Conservation (phyloP, 495 filamentous ascomycete species). For the Collariella sp. region DNA sequence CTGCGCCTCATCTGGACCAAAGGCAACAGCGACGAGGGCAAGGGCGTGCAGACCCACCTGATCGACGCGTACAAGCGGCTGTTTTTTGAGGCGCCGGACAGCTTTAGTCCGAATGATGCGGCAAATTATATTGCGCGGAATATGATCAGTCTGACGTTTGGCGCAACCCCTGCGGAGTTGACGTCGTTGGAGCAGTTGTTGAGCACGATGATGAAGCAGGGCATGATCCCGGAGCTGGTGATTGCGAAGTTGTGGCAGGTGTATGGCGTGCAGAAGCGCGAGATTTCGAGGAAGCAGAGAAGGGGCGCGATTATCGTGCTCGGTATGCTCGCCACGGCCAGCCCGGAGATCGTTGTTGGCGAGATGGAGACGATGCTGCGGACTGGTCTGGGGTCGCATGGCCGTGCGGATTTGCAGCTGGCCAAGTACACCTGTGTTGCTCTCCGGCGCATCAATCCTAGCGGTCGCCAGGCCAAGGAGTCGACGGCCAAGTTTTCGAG, state of each 20-base stretch:
- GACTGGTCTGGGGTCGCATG: constrained; percentile 76
- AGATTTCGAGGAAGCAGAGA: constrained; percentile 87
- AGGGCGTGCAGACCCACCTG: constrained; percentile 92
- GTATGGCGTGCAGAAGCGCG: constrained; percentile 85
- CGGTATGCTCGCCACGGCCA: constrained; percentile 91
- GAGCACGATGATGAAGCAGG: constrained; percentile 94
- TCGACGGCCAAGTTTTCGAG: constrained; percentile 58
- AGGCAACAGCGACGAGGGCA: constrained; percentile 97
- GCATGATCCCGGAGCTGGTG: constrained; percentile 76
- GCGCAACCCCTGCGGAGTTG: constrained; percentile 84
- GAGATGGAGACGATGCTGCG: constrained; percentile 91
- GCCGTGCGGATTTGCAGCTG: constrained; percentile 72
- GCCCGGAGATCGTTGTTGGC: constrained; percentile 82
- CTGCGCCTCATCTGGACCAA: constrained; percentile 97
- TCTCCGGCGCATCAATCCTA: constrained; percentile 79
- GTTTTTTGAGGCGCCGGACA: constrained; percentile 89
- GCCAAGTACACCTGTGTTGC: constrained; percentile 94
- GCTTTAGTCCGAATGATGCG: constrained; percentile 78
- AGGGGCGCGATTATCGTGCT: constrained; percentile 92
- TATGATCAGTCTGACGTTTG: constrained; percentile 98
- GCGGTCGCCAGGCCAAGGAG: constrained; percentile 67
- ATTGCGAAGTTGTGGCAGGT: constrained; percentile 94
- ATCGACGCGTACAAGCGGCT: constrained; percentile 95
- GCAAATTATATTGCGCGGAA: constrained; percentile 95
- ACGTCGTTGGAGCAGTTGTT: constrained; percentile 92